Evolutionary conservation across 169 alveolate species (phyloP).

Genomic region (Eimeria falciformis): DNA sequence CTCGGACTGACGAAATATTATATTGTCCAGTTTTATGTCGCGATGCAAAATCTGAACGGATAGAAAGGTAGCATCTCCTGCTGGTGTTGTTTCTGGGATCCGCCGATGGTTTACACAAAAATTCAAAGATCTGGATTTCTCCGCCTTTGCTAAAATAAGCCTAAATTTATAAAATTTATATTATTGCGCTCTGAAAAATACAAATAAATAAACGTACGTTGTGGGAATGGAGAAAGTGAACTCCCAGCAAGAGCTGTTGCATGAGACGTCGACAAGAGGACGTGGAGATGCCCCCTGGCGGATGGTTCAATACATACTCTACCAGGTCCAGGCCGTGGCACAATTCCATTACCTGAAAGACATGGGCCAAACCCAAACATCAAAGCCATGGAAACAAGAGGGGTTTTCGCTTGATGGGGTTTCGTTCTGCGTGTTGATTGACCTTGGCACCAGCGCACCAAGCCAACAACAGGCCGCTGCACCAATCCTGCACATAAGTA

Average conservation of each 20-base stretch:
- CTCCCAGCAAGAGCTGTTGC: slow-evolving; percentile 67
- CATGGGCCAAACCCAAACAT: not conserved
- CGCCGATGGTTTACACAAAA: not conserved
- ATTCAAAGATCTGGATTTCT: not conserved
- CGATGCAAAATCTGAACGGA: slow-evolving; percentile 54
- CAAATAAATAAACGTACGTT: slow-evolving; percentile 3
- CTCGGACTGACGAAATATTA: slow-evolving; percentile 30
- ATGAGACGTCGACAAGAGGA: slow-evolving; percentile 38
- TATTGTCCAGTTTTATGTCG: slow-evolving; percentile 74
- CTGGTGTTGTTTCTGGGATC: no score
- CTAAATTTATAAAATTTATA: not conserved
- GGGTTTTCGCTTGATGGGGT: not conserved
- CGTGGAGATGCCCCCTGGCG: slow-evolving; percentile 63
- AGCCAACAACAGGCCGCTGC: not conserved
- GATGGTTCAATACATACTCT: slow-evolving; percentile 64
- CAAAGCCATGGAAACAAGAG: not conserved
- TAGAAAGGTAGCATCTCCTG: not conserved
- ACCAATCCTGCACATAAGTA: no score
- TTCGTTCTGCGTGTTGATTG: not conserved
- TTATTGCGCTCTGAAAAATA: not conserved
- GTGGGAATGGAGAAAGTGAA: slow-evolving; percentile 48
- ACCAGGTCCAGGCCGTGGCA: slow-evolving; percentile 72
- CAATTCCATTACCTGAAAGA: slow-evolving; percentile 56
- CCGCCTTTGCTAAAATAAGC: not conserved
- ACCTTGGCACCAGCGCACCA: not conserved